These are phyloP conservation scores for Trametes cingulata DNA, from an alignment of 768 basidiomycete genomes.

Conservation along the genomic window DNA sequence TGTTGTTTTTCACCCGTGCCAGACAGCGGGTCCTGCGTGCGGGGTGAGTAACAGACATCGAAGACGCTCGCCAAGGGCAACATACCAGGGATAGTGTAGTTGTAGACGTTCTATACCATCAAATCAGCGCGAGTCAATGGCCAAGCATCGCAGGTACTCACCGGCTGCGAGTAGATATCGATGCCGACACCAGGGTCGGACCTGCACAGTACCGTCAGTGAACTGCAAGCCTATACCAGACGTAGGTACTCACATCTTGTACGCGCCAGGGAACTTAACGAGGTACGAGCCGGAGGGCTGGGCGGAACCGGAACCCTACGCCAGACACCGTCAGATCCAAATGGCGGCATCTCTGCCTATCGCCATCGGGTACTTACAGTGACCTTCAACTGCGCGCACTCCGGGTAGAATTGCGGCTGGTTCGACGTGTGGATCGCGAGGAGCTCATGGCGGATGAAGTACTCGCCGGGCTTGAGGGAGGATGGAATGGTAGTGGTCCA, in stretches of 20 bases:
- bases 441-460: conserved; percentile 35
- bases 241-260: conserved; percentile 21
- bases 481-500: conserved; percentile 31
- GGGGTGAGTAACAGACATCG: background rate
- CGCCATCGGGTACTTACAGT: conserved; percentile 6
- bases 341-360: background rate
- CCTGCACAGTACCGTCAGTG: background rate
- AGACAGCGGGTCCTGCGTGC: conserved; percentile 9
- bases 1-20: conserved; percentile 13
- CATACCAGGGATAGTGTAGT: conserved; percentile 42
- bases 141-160: background rate
- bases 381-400: conserved; percentile 34
- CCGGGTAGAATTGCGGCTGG: conserved; percentile 24
- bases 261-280: conserved; percentile 39
- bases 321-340: background rate
- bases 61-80: conserved; percentile 8
- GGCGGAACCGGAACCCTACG: conserved; percentile 14
- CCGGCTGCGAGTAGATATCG: conserved; percentile 36
- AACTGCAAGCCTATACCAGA: background rate
- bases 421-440: conserved; percentile 35
- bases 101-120: conserved; percentile 26
- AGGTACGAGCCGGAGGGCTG: conserved; percentile 36
- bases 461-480: conserved; percentile 27
- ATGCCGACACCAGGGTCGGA: conserved; percentile 30
- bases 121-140: background rate